phyloP scores from a whole-genome alignment of 306 rosid species.

The Biancaea sappan region DNA sequence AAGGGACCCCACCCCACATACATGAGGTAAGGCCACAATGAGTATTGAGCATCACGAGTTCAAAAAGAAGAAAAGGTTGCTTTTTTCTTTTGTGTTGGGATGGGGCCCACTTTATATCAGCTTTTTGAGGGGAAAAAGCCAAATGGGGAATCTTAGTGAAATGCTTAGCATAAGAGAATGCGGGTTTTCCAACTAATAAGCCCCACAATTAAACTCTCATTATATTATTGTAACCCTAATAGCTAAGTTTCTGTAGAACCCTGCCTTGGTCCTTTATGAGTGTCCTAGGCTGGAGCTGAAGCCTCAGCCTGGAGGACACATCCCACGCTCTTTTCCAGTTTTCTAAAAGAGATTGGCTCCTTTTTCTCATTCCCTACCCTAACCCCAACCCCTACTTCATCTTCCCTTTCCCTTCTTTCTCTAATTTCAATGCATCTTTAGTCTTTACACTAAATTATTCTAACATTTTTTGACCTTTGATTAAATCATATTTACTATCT shows the following conservation, averaged over 20 bases:
- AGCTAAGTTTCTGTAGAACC: constrained; percentile 54
- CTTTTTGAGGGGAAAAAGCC: constrained; percentile 12
- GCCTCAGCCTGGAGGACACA: too few relatives aligned
- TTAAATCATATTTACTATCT: too few relatives aligned
- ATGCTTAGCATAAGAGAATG: constrained; percentile 31
- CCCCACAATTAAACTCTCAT: constrained; percentile 33
- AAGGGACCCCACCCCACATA: too few relatives aligned
- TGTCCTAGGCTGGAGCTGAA: constrained; percentile 76
- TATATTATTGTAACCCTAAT: constrained; percentile 56
- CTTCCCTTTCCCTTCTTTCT: neutral
- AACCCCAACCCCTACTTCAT: neutral
- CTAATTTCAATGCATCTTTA: too few relatives aligned
- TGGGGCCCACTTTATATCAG: constrained; percentile 9
- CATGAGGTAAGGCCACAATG: constrained; percentile 18
- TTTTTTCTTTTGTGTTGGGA: neutral
- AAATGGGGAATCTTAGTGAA: constrained; percentile 13
- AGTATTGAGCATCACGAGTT: constrained; percentile 16
- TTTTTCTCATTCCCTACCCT: constrained; percentile 39
- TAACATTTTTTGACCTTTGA: too few relatives aligned
- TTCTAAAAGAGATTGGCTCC: constrained; percentile 46
- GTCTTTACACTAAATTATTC: too few relatives aligned
- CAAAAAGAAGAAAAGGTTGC: constrained; percentile 21
- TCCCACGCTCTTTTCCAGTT: constrained; percentile 49
- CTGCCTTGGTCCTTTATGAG: constrained; percentile 39
- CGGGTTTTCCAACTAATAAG: constrained; percentile 27